phyloP scores from a whole-genome alignment of 2,329 filamentous ascomycete species.

The Penicillium palitans region DNA sequence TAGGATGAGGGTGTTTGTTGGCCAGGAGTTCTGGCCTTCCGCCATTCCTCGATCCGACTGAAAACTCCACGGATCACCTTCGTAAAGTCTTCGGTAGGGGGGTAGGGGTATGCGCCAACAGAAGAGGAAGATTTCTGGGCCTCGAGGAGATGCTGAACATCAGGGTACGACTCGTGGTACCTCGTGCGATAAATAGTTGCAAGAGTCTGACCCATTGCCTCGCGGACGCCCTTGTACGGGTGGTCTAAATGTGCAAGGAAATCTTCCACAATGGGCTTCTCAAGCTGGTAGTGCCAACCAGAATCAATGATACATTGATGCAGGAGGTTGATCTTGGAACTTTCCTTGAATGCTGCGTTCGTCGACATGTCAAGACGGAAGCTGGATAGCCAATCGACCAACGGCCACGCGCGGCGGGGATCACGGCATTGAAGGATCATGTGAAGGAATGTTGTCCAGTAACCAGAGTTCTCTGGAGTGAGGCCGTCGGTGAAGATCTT shows the following conservation, averaged over 20 bases:
- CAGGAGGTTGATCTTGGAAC: slow-evolving; percentile 88
- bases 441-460: slow-evolving; percentile 94
- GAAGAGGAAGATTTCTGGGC: slow-evolving; percentile 77
- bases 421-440: slow-evolving; percentile 86
- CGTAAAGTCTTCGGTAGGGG: slow-evolving; percentile 72
- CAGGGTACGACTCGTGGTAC: slow-evolving; percentile 90
- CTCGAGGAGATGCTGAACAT: slow-evolving; percentile 72
- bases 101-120: slow-evolving; percentile 80
- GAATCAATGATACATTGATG: slow-evolving; percentile 84
- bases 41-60: slow-evolving; percentile 78
- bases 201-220: slow-evolving; percentile 88
- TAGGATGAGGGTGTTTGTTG: slow-evolving; percentile 93
- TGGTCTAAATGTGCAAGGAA: slow-evolving; percentile 92
- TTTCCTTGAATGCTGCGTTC: slow-evolving; percentile 98
- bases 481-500: slow-evolving; percentile 86
- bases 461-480: slow-evolving; percentile 89
- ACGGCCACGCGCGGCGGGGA: slow-evolving; percentile 79
- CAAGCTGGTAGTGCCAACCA: slow-evolving; percentile 94
- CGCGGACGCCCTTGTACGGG: slow-evolving; percentile 94
- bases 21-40: slow-evolving; percentile 76
- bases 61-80: slow-evolving; percentile 75
- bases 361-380: slow-evolving; percentile 93
- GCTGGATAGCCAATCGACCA: slow-evolving; percentile 76
- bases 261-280: slow-evolving; percentile 82
- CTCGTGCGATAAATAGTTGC: slow-evolving; percentile 85